Evolutionary conservation across 306 rosid species (phyloP), one percentile per base, ranked within the genome.

Genomic region (Lathyrus aphaca): DNA sequence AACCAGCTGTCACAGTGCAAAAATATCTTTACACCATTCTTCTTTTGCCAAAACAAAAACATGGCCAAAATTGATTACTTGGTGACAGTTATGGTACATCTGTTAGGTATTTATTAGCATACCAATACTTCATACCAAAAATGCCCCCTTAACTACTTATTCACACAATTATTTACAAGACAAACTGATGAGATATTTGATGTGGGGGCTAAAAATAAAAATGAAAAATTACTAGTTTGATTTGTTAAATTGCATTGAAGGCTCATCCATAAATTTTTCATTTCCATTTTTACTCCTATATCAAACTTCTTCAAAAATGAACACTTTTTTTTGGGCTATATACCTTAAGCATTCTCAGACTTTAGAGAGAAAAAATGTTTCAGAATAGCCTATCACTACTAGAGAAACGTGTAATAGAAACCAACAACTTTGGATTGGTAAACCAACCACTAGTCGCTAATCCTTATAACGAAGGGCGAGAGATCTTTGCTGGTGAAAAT

Each of bases 401-500:
- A 53, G 29, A 10, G 19, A 51, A 19, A 9, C 30, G n/a, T 51
- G 32, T 18, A 19, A 1, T 10, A 10, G 8, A 51, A 14, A 18
- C 32, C 32, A n/a, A 23, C 11, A 53, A 53, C 25, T 11, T 53
- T 53, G 8, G 6, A 17, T 21, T 21, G 35, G 32, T 53, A 53
- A 53, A 23, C 59, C 8, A 53, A 23, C 59, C 8, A 53, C n/a
- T 21, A 1, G 35, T 21, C 9, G 3, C 4, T 53, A 53, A 10
- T 53, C 8, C 8, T 62, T 62, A 21, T 40, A 12, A 6, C 6
- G 32, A 25, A 27, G 76, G 74, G 68, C 86, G 86, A 57, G 38
- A 46, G 89, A 89, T 70, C 60, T 73, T 84, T 58, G 82, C 71
- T 0, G 90, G 89, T 38, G 90, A 80, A 64, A 92, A 81, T 7